These are phyloP conservation scores for Mycosarcoma mackinlayi DNA, from an alignment of 1,284 basidiomycete species.

Conservation along the genomic window DNA sequence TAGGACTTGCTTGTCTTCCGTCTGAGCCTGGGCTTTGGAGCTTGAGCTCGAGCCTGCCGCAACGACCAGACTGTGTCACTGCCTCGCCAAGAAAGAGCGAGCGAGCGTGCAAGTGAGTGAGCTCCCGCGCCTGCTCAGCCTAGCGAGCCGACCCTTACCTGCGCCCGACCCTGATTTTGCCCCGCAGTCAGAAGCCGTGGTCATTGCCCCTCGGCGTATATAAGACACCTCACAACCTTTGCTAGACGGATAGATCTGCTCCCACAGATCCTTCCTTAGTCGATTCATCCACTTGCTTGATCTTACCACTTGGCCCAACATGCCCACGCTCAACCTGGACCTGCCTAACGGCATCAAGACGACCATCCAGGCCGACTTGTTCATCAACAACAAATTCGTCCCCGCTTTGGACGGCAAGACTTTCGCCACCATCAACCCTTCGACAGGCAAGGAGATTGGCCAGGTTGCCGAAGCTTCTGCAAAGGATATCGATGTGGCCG, in stretches of 20 bases:
- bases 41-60: conserved; percentile 13
- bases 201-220: conserved; percentile 5
- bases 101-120: too few relatives aligned
- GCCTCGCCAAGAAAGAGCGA: too few relatives aligned
- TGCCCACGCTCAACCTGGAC: conserved; percentile 62
- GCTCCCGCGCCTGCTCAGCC: not conserved
- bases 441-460: conserved; percentile 63
- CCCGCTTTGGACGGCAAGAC: conserved; percentile 62
- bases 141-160: not conserved
- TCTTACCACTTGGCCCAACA: too few relatives aligned
- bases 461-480: conserved; percentile 63
- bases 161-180: conserved; percentile 1
- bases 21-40: too few relatives aligned
- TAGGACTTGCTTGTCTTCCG: not conserved
- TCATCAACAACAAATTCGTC: conserved; percentile 66
- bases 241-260: too few relatives aligned
- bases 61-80: too few relatives aligned
- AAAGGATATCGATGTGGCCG: conserved; percentile 63
- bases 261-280: not conserved
- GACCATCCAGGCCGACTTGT: conserved; percentile 57
- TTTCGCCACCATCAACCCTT: conserved; percentile 62
- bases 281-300: not conserved
- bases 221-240: not conserved
- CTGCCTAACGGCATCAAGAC: conserved; percentile 64
- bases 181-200: conserved; percentile 20